These are phyloP conservation scores for Oryza brachyantha DNA, from an alignment of 176 grass and related monocot species.

Conservation along the genomic window DNA sequence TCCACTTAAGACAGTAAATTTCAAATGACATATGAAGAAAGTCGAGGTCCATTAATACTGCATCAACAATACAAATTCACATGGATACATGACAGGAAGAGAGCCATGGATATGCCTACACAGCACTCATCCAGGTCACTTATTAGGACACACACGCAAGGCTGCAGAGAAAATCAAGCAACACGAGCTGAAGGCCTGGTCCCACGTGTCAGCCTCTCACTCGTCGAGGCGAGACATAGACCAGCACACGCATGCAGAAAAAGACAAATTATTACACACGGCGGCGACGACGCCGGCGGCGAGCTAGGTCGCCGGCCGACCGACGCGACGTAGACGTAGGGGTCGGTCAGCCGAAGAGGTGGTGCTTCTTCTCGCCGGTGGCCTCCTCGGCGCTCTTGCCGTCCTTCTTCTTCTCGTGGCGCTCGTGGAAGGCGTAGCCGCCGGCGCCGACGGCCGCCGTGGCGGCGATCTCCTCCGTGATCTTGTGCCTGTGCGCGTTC, in stretches of 20 bases:
- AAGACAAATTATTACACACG: background rate
- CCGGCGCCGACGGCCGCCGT: slow-evolving; percentile 58
- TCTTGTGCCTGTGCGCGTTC: slow-evolving; percentile 76
- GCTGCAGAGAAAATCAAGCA: slow-evolving; percentile 4
- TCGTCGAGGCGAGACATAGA: too few species aligned
- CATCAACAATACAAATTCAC: background rate
- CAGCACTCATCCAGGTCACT: background rate
- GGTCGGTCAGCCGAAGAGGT: slow-evolving; percentile 51
- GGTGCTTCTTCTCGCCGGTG: slow-evolving; percentile 74
- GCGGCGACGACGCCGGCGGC: background rate
- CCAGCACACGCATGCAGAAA: background rate
- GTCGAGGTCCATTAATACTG: background rate
- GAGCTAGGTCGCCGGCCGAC: background rate
- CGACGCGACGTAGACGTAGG: background rate
- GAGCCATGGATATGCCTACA: background rate
- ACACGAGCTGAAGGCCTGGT: background rate
- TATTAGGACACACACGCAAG: background rate
- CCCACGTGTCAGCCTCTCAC: slow-evolving; percentile 29
- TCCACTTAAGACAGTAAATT: background rate
- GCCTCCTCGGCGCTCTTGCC: slow-evolving; percentile 70
- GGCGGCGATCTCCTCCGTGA: slow-evolving; percentile 75
- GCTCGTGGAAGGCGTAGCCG: slow-evolving; percentile 81
- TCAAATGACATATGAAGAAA: background rate
- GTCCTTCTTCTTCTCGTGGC: slow-evolving; percentile 88
- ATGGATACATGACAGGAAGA: background rate